Base-by-base conservation (phyloP, 1,284 basidiomycete species). In the Pisolithus thermaeus region DNA sequence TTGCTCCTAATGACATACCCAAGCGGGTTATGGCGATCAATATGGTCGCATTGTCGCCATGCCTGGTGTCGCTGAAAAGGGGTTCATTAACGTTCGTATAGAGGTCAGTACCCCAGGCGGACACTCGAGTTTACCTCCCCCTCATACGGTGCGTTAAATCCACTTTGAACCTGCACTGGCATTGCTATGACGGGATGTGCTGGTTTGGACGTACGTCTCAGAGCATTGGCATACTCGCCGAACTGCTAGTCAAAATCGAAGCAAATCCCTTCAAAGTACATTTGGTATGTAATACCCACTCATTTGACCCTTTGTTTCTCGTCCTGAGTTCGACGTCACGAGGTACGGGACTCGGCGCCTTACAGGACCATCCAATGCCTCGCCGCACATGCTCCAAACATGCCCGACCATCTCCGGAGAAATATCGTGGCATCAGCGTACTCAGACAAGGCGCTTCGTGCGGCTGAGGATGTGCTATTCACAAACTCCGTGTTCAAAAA, bases 11-110 rank as follows among this genome's bases (percentile, higher is more conserved):
- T 59, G 3, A n/a, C 2, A 20, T 20, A 11, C 12, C 22, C 5
- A 52, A 64, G 54, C 60, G 52, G 54, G 60, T 51, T 67, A 58
- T 11, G 56, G 58, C 25, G 64, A 71, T 8, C 58, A 63, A 12
- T 65, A 66, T 36, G 73, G 70, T 12, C 54, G 59, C 50, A 56
- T 68, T 11, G 66, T 75, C 49, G 75, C 75, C 2, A 60, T 71
- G 0, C 80, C 79, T n/a, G 76, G 73, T 7, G 73, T 81, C 8
- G 77, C 68, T 8, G 83, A 84, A 64, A 84, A 84, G 62, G 82
- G 83, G 9, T 73, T 73, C 47, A 58, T 79, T 37, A 70, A 82
- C 57, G 73, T 76, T 30, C 66, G 64, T 50, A 61, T 82, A 11
- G 63, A 71, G 42, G 73, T 81, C 20, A 64, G 71, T 41, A 77